Base-by-base conservation (phyloP, 495 filamentous ascomycete species). In the Aspergillus sparsus region DNA sequence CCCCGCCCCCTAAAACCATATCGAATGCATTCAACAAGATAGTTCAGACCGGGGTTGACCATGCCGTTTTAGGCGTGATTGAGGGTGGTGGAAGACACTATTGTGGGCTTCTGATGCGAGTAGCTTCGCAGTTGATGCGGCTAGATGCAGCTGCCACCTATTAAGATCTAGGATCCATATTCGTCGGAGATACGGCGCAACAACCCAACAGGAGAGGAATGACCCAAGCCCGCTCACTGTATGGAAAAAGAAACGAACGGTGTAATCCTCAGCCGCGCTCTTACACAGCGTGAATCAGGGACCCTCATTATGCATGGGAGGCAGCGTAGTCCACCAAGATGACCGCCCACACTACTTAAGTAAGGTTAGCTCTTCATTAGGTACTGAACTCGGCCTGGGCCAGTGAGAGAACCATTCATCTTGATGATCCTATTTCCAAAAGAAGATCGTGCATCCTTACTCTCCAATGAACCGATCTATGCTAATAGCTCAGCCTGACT, bases 141-240 rank as follows among this genome's bases (percentile, higher is more conserved):
- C 60, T 65, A 63, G 62, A 62, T 68, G 65, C 62, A 68, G 62
- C 59, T 60, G 60, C 65, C 60, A 55, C 58, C 58, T 65, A 59
- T 57, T 63, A 63, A 57, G 50, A 57, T 57, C 63, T 61, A 63
- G 61, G 63, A 56, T 64, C 56, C 52, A 52, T 63, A 65, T 58
- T 57, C 62, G 45, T 49, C 62, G 32, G 39, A 56, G 33, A 55
- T 57, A 57, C 55, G 52, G 50, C 31, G 47, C 39, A 53, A 59
- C 49, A 60, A 36, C 46, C 50, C 44, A 56, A 42, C 51, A 62
- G 60, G 57, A 57, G 55, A 16, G 55, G 46, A 49, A 27, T 47
- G 37, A 45, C 5, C 34, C 45, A 58, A 52, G 18, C 21, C 21
- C 21, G 21, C 21, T 18, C 36, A 45, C 50, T 35, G 50, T 55